phyloP scores from a whole-genome alignment of 2,329 filamentous ascomycete species.

The Scytalidium sp. region DNA sequence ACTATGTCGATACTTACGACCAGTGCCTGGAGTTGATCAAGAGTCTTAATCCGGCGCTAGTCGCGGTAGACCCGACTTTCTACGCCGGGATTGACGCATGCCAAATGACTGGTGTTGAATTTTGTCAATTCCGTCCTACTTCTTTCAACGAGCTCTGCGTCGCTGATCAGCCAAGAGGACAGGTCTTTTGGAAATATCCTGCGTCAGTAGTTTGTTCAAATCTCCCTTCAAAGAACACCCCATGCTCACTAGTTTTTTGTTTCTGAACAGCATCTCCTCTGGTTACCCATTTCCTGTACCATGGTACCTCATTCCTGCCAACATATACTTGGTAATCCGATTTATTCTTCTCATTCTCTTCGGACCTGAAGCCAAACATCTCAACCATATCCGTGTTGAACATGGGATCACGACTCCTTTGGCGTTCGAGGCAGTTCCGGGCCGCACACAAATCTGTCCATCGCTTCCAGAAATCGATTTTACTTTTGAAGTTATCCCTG shows the following conservation, averaged over 20 bases:
- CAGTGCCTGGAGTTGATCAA: conserved; percentile 36
- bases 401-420: no score
- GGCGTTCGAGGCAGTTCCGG: conserved; percentile 1
- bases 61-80: conserved; percentile 42
- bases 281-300: conserved; percentile 45
- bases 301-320: conserved; percentile 37
- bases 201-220: conserved; percentile 27
- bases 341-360: conserved; percentile 17
- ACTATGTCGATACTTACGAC: no score
- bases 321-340: conserved; percentile 35
- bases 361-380: conserved; percentile 14
- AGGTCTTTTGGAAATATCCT: conserved; percentile 34
- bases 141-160: conserved; percentile 38
- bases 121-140: no score
- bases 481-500: conserved; percentile 33
- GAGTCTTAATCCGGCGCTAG: conserved; percentile 33
- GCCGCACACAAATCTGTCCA: conserved; percentile 21
- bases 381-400: conserved; percentile 23
- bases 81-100: conserved; percentile 41
- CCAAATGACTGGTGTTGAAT: conserved; percentile 36
- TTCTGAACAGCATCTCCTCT: conserved; percentile 40
- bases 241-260: not conserved
- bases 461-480: conserved; percentile 25
- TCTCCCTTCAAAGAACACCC: conserved; percentile 1
- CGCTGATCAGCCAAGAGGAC: conserved; percentile 34